phyloP scores from a whole-genome alignment of 2,329 filamentous ascomycete genomes.

The Neonectria neomacrospora region DNA sequence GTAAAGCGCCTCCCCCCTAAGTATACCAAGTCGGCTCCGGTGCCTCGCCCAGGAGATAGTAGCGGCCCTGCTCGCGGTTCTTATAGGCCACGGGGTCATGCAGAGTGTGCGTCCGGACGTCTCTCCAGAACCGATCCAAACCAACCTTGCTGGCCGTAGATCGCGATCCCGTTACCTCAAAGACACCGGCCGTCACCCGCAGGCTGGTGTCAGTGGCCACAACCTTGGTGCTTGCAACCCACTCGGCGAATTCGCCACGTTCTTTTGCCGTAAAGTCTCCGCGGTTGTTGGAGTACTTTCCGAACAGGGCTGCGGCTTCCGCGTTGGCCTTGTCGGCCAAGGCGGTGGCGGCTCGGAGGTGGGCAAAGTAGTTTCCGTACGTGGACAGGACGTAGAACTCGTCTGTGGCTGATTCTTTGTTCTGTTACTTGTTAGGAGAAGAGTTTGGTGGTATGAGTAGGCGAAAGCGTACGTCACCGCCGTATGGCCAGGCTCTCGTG shows the following conservation, averaged over 20 bases:
- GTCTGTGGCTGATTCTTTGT: conserved; percentile 67
- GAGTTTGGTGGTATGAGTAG: rapidly evolving
- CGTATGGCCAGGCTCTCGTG: conserved; percentile 73
- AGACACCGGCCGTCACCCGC: conserved; percentile 68
- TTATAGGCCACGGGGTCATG: conserved; percentile 77
- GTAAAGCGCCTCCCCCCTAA: conserved; percentile 38
- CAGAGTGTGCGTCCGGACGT: conserved; percentile 72
- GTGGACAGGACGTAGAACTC: conserved; percentile 74
- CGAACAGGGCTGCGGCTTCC: conserved; percentile 60
- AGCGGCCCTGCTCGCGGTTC: conserved; percentile 70
- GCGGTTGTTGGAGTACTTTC: conserved; percentile 51
- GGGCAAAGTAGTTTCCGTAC: conserved; percentile 72
- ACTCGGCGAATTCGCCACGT: conserved; percentile 70
- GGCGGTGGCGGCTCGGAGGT: conserved; percentile 68
- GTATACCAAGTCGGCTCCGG: conserved; percentile 73
- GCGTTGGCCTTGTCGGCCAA: conserved; percentile 67
- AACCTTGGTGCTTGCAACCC: conserved; percentile 71
- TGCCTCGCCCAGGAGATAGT: conserved; percentile 64
- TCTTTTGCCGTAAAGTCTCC: conserved; percentile 59
- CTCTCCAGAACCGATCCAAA: conserved; percentile 73
- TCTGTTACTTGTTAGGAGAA: conserved; percentile 42
- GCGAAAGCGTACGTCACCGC: conserved; percentile 61
- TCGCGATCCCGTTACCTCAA: conserved; percentile 71
- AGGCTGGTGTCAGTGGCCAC: conserved; percentile 70
- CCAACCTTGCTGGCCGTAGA: conserved; percentile 68